A percentile compares a stretch with the other conserved stretches of the same genome.
Evolutionary conservation across 2,329 filamentous ascomycete species (phyloP).

Genomic region (Dryadomyces quercivorus): DNA sequence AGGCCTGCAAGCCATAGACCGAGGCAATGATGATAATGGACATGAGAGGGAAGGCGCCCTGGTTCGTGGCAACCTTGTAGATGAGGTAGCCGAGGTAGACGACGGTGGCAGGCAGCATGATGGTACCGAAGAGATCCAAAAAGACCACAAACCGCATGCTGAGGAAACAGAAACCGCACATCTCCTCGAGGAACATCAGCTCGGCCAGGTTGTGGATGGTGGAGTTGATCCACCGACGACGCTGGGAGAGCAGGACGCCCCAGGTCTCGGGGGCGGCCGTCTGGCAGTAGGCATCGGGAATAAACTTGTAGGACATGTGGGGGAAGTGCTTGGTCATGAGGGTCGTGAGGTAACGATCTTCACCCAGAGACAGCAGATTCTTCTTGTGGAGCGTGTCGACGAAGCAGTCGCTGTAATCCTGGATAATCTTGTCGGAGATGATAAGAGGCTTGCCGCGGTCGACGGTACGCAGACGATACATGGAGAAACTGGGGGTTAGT

Average conservation of each 20-base stretch:
- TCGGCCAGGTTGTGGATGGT: slow-evolving; percentile 95
- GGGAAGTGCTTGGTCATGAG: slow-evolving; percentile 98
- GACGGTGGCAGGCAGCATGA: slow-evolving; percentile 82
- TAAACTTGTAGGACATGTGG: slow-evolving; percentile 89
- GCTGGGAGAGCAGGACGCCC: slow-evolving; percentile 90
- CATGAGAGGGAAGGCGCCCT: slow-evolving; percentile 70
- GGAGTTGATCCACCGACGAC: slow-evolving; percentile 98
- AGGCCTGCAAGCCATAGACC: slow-evolving; percentile 88
- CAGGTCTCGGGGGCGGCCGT: slow-evolving; percentile 92
- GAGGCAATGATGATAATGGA: slow-evolving; percentile 81
- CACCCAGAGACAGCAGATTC: slow-evolving; percentile 84
- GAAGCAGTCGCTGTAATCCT: slow-evolving; percentile 77
- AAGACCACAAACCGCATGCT: slow-evolving; percentile 96
- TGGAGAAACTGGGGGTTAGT: slow-evolving; percentile 59
- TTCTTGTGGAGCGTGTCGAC: slow-evolving; percentile 96
- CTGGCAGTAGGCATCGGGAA: slow-evolving; percentile 82
- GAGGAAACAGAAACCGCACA: slow-evolving; percentile 98
- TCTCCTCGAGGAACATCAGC: slow-evolving; percentile 77
- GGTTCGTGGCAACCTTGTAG: slow-evolving; percentile 57
- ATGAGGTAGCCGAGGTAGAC: slow-evolving; percentile 81
- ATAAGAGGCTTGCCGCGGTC: slow-evolving; percentile 93
- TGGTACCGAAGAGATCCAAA: slow-evolving; percentile 82
- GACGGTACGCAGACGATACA: slow-evolving; percentile 91
- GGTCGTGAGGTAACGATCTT: slow-evolving; percentile 94
- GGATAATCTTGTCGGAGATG: slow-evolving; percentile 77